phyloP scores from a whole-genome alignment of 2,329 filamentous ascomycete genomes.

The Verticillium dahliae region DNA sequence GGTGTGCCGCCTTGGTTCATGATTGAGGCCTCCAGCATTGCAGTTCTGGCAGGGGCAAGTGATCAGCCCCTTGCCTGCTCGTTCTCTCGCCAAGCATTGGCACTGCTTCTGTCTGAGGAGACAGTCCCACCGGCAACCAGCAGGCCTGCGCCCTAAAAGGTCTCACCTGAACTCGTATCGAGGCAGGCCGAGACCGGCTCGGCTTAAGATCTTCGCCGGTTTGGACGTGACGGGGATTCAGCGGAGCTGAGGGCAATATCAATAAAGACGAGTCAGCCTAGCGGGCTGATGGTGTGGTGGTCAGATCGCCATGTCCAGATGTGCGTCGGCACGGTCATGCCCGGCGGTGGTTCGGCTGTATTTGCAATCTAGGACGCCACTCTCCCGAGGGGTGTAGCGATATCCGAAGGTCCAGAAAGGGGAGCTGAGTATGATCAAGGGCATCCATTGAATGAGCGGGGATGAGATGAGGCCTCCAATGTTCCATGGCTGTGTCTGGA shows the following conservation, averaged over 20 bases:
- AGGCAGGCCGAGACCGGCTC: neutral
- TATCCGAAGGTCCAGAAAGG: neutral
- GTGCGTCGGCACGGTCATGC: neutral
- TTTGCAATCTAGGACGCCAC: neutral
- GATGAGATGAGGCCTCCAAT: neutral
- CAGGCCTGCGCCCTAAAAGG: neutral
- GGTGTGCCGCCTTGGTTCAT: neutral
- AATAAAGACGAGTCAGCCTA: neutral
- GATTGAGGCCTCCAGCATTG: neutral
- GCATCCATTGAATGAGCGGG: neutral
- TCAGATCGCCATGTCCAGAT: neutral
- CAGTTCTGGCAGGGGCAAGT: neutral
- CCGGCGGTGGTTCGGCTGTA: neutral
- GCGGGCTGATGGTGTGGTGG: neutral
- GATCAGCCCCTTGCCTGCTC: neutral
- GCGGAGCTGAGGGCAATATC: neutral
- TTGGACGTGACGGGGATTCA: neutral
- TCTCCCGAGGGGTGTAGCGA: neutral
- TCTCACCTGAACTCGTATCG: neutral
- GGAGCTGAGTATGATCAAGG: neutral
- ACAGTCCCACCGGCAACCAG: neutral
- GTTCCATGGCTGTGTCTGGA: neutral
- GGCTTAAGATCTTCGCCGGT: neutral
- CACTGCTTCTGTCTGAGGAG: neutral
- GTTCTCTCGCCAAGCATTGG: neutral